Evolutionary conservation across 257 asterid genomes (phyloP).

Genomic region (Voacanga thouarsii): DNA sequence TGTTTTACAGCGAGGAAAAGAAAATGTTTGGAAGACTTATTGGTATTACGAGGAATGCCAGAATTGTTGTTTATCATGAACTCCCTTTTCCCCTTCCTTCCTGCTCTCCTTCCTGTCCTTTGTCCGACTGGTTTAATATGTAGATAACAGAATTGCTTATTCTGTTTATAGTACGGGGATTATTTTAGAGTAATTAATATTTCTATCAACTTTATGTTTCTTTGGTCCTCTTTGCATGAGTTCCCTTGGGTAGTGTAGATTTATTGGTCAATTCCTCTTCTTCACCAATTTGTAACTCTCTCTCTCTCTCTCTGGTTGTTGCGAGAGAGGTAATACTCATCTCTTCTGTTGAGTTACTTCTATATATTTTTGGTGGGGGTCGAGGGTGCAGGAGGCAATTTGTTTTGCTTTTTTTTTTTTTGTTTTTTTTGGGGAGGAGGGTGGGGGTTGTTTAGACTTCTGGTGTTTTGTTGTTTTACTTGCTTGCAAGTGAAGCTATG

Average conservation of each 20-base stretch:
- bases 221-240: background rate
- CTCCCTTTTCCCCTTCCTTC: background rate
- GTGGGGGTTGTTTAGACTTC: background rate
- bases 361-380: background rate
- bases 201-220: background rate
- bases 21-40: conserved; percentile 68
- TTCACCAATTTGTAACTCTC: background rate
- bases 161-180: background rate
- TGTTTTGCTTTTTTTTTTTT: background rate
- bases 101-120: no score
- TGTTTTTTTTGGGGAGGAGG: background rate
- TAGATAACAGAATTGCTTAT: background rate
- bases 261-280: background rate
- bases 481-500: conserved; percentile 6
- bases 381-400: no score
- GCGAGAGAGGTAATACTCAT: background rate
- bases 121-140: background rate
- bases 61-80: background rate
- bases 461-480: background rate
- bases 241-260: background rate
- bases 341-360: background rate
- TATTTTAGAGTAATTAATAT: background rate
- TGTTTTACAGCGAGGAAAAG: conserved; percentile 60
- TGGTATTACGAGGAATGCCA: conserved; percentile 37
- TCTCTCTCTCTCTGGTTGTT: no score